phyloP scores from a whole-genome alignment of 257 asterid genomes.

The Petunia secreta region DNA sequence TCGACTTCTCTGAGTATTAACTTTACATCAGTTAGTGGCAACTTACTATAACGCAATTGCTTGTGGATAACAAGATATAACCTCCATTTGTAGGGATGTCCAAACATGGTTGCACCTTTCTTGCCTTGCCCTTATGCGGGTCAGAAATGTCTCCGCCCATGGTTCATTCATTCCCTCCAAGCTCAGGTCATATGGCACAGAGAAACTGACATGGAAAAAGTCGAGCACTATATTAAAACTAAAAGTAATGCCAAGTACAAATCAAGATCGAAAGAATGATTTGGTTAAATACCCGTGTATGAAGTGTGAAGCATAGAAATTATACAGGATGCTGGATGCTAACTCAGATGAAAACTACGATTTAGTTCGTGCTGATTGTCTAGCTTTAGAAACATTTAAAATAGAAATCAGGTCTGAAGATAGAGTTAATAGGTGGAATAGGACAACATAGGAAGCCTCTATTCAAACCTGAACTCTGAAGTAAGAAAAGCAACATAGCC shows the following conservation, averaged over 20 bases:
- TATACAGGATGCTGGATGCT: background rate
- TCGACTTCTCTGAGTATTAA: too few relatives aligned
- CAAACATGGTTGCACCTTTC: slow-evolving; percentile 62
- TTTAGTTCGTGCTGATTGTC: too few relatives aligned
- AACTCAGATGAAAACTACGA: background rate
- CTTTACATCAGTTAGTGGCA: too few relatives aligned
- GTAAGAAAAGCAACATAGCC: too few relatives aligned
- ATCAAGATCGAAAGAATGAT: background rate
- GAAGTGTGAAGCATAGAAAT: background rate
- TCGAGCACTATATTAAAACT: too few relatives aligned
- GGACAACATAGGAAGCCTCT: too few relatives aligned
- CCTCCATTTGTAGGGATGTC: slow-evolving; percentile 74
- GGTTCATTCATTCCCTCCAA: slow-evolving; percentile 58
- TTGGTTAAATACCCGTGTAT: background rate
- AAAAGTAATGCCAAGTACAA: too few relatives aligned
- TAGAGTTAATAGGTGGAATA: too few relatives aligned
- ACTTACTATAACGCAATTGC: slow-evolving; percentile 58
- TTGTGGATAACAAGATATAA: slow-evolving; percentile 60
- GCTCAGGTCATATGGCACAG: slow-evolving; percentile 78
- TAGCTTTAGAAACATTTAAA: too few relatives aligned
- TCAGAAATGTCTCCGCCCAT: slow-evolving; percentile 72
- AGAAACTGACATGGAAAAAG: slow-evolving; percentile 45
- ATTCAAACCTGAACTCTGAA: too few relatives aligned
- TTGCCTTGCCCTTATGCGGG: slow-evolving; percentile 41
- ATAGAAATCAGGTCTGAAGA: too few relatives aligned